Evolutionary conservation across 2,329 filamentous ascomycete genomes (phyloP).

Genomic region (Pochonia chlamydosporia): DNA sequence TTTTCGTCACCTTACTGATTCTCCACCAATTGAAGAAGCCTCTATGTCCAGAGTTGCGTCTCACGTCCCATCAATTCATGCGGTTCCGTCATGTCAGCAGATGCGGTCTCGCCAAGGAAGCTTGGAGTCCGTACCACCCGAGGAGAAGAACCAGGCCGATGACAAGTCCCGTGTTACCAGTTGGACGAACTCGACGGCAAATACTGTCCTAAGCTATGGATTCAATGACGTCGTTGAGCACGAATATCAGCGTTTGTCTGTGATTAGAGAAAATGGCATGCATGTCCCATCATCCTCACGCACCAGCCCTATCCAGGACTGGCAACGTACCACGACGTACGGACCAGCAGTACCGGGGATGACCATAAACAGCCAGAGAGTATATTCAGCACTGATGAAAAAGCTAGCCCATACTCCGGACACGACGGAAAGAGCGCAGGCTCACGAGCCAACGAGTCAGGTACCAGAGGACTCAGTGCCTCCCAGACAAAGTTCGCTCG

Average conservation of each 20-base stretch:
- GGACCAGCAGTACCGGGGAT: conserved; percentile 15
- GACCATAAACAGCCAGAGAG: conserved; percentile 47
- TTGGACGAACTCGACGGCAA: conserved; percentile 60
- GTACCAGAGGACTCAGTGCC: conserved; percentile 6
- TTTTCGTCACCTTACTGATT: conserved; percentile 27
- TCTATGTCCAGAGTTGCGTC: conserved; percentile 44
- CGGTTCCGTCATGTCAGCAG: conserved; percentile 38
- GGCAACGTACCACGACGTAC: neutral
- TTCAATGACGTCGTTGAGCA: conserved; percentile 34
- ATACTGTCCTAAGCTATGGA: conserved; percentile 43
- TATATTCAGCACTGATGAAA: conserved; percentile 61
- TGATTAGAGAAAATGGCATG: conserved; percentile 53
- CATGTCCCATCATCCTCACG: conserved; percentile 31
- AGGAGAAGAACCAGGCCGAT: conserved; percentile 33
- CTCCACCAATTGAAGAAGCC: conserved; percentile 31
- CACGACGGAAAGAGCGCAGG: conserved; percentile 6
- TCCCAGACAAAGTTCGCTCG: conserved; percentile 12
- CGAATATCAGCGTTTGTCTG: conserved; percentile 53
- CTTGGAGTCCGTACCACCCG: conserved; percentile 41
- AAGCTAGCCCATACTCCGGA: conserved; percentile 37
- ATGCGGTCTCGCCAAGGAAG: conserved; percentile 50
- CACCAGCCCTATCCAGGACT: neutral
- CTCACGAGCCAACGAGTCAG: neutral
- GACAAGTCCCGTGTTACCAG: conserved; percentile 65
- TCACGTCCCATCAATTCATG: conserved; percentile 44